Evolutionary conservation across 2,329 filamentous ascomycete species (phyloP), one percentile per base, ranked within the genome.

Genomic region (Calonectria pauciramosa): DNA sequence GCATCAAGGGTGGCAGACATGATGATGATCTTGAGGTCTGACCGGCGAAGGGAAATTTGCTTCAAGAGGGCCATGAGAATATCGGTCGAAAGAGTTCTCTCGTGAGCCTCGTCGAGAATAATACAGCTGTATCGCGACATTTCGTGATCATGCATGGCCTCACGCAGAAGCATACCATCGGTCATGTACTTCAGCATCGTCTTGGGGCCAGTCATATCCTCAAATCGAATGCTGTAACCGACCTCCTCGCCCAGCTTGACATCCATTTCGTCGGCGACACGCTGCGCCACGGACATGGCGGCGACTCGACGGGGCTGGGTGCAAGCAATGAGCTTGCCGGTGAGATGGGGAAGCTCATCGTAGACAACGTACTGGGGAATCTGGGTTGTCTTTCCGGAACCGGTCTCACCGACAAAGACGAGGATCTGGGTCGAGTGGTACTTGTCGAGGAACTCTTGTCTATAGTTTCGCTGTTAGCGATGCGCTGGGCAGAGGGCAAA

Each of bases 161-260:
- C 97, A 82, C 97, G 90, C 82, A 99, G 90, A 82, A 99, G 92
- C 94, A 99, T 99, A 91, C 97, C 97, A 83, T 99, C 97, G 56
- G 97, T 99, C 97, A 99, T 99, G 89, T 99, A 99, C 89, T 99
- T 99, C 84, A 99, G 91, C 75, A 97, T 92, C 1, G 97, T 99
- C 85, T 95, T 96, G 72, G 93, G 92, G 66, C 94, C 91, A 1
- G 97, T 99, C 88, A 93, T 94, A 85, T 99, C 97, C 86, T 99
- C 97, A 86, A 99, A 99, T 89, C 97, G 95, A 85, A 99, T 99
- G 85, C 95, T 99, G 88, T 99, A 99, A 86, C 97, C 97, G 70
- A 99, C 96, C 86, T 99, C 96, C 79, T 98, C 93, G 74, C 97
- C 97, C 32, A 99, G 90, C 74, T 91, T 92, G 79, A 98, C 96